These are phyloP conservation scores for Fusarium sp. DNA, from an alignment of 2,329 filamentous ascomycete genomes.

Conservation along the genomic window DNA sequence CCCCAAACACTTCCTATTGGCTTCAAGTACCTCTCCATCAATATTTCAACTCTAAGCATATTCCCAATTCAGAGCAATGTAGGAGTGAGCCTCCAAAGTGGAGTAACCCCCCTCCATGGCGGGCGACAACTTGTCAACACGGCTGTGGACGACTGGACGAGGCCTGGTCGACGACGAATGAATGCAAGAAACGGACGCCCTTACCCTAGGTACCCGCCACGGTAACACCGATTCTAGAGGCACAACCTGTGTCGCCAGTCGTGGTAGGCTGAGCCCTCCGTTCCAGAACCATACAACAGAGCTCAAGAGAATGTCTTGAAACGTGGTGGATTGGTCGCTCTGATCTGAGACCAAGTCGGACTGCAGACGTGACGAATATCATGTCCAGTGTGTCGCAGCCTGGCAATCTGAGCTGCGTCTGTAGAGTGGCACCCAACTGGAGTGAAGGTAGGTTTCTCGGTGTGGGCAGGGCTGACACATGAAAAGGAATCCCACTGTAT, in stretches of 20 bases:
- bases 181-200: conserved; percentile 28
- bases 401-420: conserved; percentile 20
- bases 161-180: conserved; percentile 33
- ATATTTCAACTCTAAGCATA: conserved; percentile 27
- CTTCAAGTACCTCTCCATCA: neutral
- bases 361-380: conserved; percentile 30
- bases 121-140: conserved; percentile 44
- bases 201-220: conserved; percentile 41
- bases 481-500: conserved; percentile 3
- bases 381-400: conserved; percentile 23
- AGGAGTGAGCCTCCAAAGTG: conserved; percentile 42
- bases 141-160: conserved; percentile 39
- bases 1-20: conserved; percentile 8
- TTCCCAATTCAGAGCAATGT: conserved; percentile 37
- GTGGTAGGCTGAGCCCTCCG: conserved; percentile 30
- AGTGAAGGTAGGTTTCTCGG: conserved; percentile 22
- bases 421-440: conserved; percentile 16
- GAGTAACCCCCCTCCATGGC: conserved; percentile 45
- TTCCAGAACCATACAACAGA: conserved; percentile 18
- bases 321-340: conserved; percentile 18
- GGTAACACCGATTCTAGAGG: conserved; percentile 40
- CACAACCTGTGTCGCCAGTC: conserved; percentile 38
- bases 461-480: conserved; percentile 28
- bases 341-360: conserved; percentile 29
- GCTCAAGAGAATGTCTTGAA: conserved; percentile 27